Evolutionary conservation across 306 rosid genomes (phyloP).

Genomic region (Prunus kanzakura): DNA sequence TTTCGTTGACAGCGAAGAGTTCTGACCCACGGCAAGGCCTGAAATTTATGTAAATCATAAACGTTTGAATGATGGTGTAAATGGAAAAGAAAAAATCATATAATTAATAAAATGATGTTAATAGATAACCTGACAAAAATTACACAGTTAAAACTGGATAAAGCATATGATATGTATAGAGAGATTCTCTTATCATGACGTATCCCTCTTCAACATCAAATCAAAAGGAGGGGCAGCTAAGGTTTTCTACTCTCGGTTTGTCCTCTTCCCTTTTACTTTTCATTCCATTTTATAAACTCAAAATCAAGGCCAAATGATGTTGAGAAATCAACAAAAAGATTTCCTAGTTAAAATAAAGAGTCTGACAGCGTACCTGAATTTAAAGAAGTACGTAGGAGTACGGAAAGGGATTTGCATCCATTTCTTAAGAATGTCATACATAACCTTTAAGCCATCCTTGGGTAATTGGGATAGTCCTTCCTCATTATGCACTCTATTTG

Average conservation of each 20-base stretch:
- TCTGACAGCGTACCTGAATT: conserved; percentile 40
- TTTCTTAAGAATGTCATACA: conserved; percentile 28
- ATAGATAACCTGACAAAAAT: neutral
- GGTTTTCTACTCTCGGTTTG: too few relatives aligned
- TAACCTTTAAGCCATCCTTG: conserved; percentile 29
- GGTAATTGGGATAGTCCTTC: conserved; percentile 24
- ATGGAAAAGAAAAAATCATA: neutral
- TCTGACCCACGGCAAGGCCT: conserved; percentile 57
- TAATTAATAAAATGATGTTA: neutral
- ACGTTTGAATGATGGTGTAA: neutral
- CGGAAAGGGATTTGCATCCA: conserved; percentile 51
- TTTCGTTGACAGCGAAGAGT: conserved; percentile 36
- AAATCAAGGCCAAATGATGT: too few relatives aligned
- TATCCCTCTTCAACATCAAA: too few relatives aligned
- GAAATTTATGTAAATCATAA: conserved; percentile 21
- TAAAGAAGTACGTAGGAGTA: conserved; percentile 53
- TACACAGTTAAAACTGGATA: too few relatives aligned
- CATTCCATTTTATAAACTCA: too few relatives aligned
- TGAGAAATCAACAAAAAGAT: neutral
- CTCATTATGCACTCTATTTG: conserved; percentile 6
- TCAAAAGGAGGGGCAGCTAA: too few relatives aligned
- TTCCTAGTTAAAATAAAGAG: neutral
- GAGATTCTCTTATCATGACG: too few relatives aligned
- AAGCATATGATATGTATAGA: too few relatives aligned
- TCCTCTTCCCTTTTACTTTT: too few relatives aligned